These are phyloP conservation scores for Dictyostelium intermedium DNA, from an alignment of 78 protist genomes.

Conservation along the genomic window DNA sequence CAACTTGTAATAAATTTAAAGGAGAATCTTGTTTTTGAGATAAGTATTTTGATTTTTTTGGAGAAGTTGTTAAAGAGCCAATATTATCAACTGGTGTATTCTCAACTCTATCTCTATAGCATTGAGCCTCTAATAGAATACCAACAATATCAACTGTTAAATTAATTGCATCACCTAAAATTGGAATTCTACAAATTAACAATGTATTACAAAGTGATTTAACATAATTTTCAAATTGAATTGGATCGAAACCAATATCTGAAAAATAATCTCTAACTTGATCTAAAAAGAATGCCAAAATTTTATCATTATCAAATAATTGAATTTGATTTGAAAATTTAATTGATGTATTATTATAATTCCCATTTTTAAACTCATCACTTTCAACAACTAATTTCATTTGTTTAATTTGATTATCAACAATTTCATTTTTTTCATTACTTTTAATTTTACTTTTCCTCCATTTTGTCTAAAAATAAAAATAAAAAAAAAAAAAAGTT, in stretches of 20 bases:
- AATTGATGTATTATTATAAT: neutral
- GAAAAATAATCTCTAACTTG: neutral
- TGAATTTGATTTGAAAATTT: neutral
- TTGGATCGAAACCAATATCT: neutral
- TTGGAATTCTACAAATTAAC: neutral
- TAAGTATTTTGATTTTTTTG: neutral
- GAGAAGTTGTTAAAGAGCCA: neutral
- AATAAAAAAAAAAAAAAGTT: too few relatives aligned
- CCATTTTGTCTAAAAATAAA: neutral
- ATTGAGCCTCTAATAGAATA: neutral
- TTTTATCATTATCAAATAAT: neutral
- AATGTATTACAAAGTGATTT: neutral
- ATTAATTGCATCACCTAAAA: neutral
- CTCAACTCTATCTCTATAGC: neutral
- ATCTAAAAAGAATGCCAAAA: neutral
- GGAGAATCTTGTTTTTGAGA: neutral
- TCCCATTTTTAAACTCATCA: neutral
- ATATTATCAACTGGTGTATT: neutral
- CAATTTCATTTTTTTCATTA: neutral
- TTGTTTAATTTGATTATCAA: neutral
- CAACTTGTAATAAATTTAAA: neutral
- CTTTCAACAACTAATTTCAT: neutral
- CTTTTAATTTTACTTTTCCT: neutral
- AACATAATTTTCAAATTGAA: neutral
- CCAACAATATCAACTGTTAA: neutral